Conservation (phyloP, 106 monocot species). For the Chionographis japonica region DNA sequence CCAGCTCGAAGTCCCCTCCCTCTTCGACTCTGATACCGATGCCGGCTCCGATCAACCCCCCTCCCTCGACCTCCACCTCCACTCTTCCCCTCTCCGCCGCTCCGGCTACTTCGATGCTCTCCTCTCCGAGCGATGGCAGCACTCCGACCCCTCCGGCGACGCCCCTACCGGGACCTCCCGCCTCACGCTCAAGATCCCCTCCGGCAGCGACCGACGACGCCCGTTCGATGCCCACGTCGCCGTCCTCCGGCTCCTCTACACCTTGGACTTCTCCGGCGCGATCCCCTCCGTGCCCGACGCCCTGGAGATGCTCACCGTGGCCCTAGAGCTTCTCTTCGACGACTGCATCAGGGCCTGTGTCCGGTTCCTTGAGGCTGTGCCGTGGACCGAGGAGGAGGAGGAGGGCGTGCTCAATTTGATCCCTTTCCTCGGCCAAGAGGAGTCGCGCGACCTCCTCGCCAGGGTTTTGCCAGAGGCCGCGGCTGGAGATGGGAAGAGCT, state of each 20-base stretch:
- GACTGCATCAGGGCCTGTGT: constrained; percentile 60
- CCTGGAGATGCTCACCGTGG: constrained; percentile 64
- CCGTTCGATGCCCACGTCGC: constrained; percentile 67
- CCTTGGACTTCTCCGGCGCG: constrained; percentile 47
- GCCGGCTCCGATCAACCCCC: not conserved
- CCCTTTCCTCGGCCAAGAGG: constrained; percentile 54
- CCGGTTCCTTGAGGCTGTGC: constrained; percentile 82
- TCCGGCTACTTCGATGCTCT: constrained; percentile 77
- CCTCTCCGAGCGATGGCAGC: constrained; percentile 75
- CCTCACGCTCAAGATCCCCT: constrained; percentile 23
- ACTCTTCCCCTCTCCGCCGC: constrained; percentile 62
- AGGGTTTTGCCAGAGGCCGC: constrained; percentile 27
- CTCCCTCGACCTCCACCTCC: constrained; percentile 70
- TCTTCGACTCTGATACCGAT: not conserved
- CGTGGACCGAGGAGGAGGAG: constrained; percentile 89
- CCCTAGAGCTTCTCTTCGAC: constrained; percentile 83
- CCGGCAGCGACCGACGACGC: constrained; percentile 1
- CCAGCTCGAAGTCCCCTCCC: constrained; percentile 23
- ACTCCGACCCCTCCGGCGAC: not conserved
- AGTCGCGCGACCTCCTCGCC: constrained; percentile 54
- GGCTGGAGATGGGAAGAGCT: constrained; percentile 11
- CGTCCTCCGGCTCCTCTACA: constrained; percentile 79
- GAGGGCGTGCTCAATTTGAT: constrained; percentile 31
- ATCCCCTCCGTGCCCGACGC: constrained; percentile 62
- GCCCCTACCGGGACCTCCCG: not conserved